These are phyloP conservation scores for Leishmania mexicana DNA, from an alignment of 208 protist species.

Conservation along the genomic window DNA sequence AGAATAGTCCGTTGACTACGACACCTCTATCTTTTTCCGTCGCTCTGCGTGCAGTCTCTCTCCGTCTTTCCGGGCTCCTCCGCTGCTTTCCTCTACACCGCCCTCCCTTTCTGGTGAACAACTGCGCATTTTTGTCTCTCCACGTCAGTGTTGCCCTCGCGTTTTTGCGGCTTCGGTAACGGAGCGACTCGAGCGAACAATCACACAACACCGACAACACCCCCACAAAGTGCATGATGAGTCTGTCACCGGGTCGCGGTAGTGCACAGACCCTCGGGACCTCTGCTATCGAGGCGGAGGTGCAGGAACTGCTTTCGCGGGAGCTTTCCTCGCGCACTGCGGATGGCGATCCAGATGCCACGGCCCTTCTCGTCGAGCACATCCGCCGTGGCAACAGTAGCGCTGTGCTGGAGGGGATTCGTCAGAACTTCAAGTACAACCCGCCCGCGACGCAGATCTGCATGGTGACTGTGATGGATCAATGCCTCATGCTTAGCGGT, in stretches of 20 bases:
- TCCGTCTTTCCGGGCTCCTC: constrained; percentile 14
- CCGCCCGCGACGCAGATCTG: constrained; percentile 58
- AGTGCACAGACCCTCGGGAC: background rate
- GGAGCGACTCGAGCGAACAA: background rate
- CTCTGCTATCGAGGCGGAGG: constrained; percentile 17
- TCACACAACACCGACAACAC: background rate
- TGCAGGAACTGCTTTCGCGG: constrained; percentile 29
- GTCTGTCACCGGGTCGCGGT: background rate
- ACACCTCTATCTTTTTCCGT: background rate
- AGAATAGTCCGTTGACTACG: background rate
- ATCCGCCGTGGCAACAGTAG: constrained; percentile 65
- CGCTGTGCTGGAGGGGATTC: constrained; percentile 77
- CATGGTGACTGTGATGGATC: constrained; percentile 78
- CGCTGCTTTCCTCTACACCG: background rate
- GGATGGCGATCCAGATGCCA: constrained; percentile 56
- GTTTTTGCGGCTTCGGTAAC: background rate
- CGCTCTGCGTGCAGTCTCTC: background rate
- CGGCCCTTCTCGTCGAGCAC: constrained; percentile 57
- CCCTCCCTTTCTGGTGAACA: background rate
- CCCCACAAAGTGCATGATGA: background rate
- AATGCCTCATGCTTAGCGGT: constrained; percentile 71
- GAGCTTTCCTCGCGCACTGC: constrained; percentile 44
- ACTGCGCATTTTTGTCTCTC: background rate
- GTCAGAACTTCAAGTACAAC: constrained; percentile 76
- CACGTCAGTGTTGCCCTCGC: background rate